Conservation (phyloP, 1,139 yeast species). For the Pichia kudriavzevii region DNA sequence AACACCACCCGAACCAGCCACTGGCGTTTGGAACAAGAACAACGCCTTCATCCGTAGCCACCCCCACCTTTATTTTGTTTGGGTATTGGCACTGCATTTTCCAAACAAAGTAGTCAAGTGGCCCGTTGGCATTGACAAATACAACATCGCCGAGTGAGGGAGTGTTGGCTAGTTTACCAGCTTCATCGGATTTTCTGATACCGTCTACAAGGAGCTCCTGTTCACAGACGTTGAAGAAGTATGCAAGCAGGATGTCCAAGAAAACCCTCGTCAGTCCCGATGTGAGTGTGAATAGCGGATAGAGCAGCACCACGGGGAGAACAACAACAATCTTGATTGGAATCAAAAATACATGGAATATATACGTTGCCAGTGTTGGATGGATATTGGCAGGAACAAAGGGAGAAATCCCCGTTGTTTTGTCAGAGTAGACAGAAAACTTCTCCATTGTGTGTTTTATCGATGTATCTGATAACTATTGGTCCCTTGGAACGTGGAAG, state of each 20-base stretch:
- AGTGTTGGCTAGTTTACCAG: conserved; percentile 29
- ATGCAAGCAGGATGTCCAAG: conserved; percentile 12
- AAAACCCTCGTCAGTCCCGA: conserved; percentile 1
- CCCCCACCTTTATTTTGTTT: conserved; percentile 34
- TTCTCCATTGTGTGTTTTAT: conserved; percentile 72
- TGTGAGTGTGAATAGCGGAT: conserved; percentile 3
- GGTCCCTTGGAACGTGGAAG: no score
- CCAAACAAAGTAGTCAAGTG: conserved; percentile 40
- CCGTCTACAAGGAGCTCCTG: conserved; percentile 46
- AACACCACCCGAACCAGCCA: conserved; percentile 13
- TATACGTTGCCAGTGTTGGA: conserved; percentile 8
- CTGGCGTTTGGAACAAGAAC: conserved; percentile 20
- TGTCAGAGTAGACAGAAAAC: conserved; percentile 67
- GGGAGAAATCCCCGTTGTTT: conserved; percentile 78
- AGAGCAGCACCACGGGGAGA: conserved; percentile 7
- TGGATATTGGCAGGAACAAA: conserved; percentile 44
- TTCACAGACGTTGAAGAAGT: conserved; percentile 19
- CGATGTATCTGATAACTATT: no score
- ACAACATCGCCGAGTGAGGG: conserved; percentile 41
- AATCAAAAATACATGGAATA: conserved; percentile 6
- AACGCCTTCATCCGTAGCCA: conserved; percentile 35
- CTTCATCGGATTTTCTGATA: conserved; percentile 37
- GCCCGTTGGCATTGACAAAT: conserved; percentile 48
- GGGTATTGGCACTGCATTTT: conserved; percentile 14
- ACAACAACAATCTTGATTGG: conserved; percentile 8